These are phyloP conservation scores for Eucalyptus polyanthemos DNA, from an alignment of 345 rosid genomes.

Conservation along the genomic window DNA sequence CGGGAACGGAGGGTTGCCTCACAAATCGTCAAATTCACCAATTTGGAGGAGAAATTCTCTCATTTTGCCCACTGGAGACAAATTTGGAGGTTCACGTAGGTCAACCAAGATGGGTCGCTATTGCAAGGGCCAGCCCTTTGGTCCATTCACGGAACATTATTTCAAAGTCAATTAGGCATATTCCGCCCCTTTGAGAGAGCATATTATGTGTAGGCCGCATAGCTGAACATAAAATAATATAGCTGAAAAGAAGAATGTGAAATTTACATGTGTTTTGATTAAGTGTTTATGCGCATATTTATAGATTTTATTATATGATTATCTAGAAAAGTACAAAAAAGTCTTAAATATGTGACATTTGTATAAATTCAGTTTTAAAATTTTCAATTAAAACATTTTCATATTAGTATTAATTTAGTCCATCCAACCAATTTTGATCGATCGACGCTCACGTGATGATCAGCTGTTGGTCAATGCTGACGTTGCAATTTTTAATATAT, in stretches of 20 bases:
- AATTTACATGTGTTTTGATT: neutral
- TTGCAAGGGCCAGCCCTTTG: neutral
- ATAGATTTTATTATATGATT: neutral
- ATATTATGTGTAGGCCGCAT: neutral
- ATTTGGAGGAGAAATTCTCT: neutral
- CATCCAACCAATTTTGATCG: fast-evolving
- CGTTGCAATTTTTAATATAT: too few species aligned
- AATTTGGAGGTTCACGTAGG: neutral
- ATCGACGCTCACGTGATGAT: fast-evolving
- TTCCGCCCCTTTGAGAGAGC: neutral
- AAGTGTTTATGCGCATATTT: neutral
- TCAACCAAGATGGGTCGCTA: neutral
- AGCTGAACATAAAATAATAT: neutral
- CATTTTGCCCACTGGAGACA: neutral
- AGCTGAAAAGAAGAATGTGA: neutral
- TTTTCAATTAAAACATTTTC: too few species aligned
- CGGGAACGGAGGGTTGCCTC: neutral
- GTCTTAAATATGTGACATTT: fast-evolving
- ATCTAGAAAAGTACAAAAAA: neutral
- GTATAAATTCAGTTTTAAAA: fast-evolving
- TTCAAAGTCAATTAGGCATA: neutral
- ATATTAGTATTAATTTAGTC: fast-evolving
- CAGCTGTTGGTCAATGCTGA: fast-evolving
- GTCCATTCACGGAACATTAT: neutral
- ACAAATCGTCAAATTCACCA: neutral